phyloP scores from a whole-genome alignment of 2,329 filamentous ascomycete genomes.

The Cladophialophora yegresii region DNA sequence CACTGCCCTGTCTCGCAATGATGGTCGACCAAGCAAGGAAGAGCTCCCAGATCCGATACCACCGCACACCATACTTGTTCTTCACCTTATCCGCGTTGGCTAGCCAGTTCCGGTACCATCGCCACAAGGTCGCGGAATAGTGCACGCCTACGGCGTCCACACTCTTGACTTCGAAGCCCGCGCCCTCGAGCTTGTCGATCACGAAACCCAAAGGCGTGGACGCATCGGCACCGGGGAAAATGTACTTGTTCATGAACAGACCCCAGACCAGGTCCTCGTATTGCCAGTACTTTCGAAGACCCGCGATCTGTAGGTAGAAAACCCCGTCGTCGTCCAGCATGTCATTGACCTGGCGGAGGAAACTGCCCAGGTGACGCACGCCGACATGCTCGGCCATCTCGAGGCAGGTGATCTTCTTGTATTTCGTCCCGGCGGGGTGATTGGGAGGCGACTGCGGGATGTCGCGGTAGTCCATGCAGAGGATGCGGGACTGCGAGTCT shows the following conservation, averaged over 20 bases:
- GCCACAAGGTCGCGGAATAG: constrained; percentile 95
- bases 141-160: constrained; percentile 94
- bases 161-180: constrained; percentile 86
- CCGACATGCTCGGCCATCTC: constrained; percentile 99
- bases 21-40: constrained; percentile 87
- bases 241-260: constrained; percentile 99
- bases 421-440: constrained; percentile 43
- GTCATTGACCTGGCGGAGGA: constrained; percentile 83
- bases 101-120: constrained; percentile 99
- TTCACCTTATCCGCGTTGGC: constrained; percentile 88
- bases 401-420: constrained; percentile 94
- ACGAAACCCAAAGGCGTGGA: constrained; percentile 90
- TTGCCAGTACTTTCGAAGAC: constrained; percentile 92
- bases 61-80: constrained; percentile 91
- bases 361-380: constrained; percentile 79
- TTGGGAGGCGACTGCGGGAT: constrained; percentile 74
- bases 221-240: constrained; percentile 96
- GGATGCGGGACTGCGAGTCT: constrained; percentile 84
- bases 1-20: constrained; percentile 76
- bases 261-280: constrained; percentile 98
- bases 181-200: constrained; percentile 78
- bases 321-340: constrained; percentile 96
- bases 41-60: constrained; percentile 95
- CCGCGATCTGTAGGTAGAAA: constrained; percentile 94
- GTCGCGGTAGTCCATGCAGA: constrained; percentile 97